These are phyloP conservation scores for Plantago coronopus DNA, from an alignment of 305 asterid genomes.

Conservation along the genomic window DNA sequence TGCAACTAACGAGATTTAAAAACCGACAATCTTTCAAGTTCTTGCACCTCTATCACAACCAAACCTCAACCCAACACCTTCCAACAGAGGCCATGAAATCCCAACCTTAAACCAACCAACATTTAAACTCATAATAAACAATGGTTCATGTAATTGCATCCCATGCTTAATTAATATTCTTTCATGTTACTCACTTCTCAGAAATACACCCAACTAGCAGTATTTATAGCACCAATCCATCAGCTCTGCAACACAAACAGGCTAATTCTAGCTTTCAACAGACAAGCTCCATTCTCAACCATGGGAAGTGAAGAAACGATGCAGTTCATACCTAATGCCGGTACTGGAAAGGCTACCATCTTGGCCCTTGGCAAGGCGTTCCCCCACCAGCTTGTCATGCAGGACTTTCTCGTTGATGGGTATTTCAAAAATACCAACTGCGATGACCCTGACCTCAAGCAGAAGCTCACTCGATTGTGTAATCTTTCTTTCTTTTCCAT, in stretches of 20 bases:
- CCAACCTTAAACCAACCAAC: constrained; percentile 35
- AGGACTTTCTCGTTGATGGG: constrained; percentile 86
- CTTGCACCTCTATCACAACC: constrained; percentile 9
- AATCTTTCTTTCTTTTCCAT: constrained; percentile 13
- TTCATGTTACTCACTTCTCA: constrained; percentile 6
- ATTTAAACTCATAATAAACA: no score
- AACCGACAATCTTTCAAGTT: neutral
- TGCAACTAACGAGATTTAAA: no score
- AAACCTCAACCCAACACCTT: constrained; percentile 26
- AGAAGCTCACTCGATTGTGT: constrained; percentile 87
- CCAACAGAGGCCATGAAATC: constrained; percentile 29
- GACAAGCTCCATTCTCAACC: neutral
- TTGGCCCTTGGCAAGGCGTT: constrained; percentile 93
- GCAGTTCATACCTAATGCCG: constrained; percentile 25
- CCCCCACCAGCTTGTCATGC: constrained; percentile 95
- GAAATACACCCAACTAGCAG: neutral
- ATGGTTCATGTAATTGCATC: no score
- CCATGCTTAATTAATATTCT: constrained; percentile 18
- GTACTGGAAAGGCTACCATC: constrained; percentile 50
- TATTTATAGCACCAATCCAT: constrained; percentile 24
- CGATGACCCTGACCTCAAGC: constrained; percentile 72
- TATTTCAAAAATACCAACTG: constrained; percentile 78
- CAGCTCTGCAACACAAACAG: neutral
- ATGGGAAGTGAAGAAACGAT: constrained; percentile 38
- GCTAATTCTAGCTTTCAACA: no score